Base-by-base conservation (phyloP, 139 green algal genomes). In the Spirogloea muscicola region DNA sequence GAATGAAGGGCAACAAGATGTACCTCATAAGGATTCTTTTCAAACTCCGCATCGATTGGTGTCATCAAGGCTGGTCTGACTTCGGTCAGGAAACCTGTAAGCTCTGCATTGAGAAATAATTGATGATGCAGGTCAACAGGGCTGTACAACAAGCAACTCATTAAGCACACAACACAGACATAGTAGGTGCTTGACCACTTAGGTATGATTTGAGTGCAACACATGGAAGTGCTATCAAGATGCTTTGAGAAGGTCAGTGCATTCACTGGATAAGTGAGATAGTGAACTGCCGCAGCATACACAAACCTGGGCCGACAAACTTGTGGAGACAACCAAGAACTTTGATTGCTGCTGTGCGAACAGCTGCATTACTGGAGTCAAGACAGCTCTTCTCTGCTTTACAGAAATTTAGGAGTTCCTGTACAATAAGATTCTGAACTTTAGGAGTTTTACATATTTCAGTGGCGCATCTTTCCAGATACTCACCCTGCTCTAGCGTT, bases 61-160 rank as follows among this genome's bases (percentile, higher is more conserved):
- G 88, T 84, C 86, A 97, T 91, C 49, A 95, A 84, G 4, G 94
- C 92, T 0, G 93, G 90, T 87, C 98, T 99, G 38, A 98, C 84
- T 49, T 93, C 88, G 3, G 82, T 49, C 5, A 90, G 72, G 18
- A 92, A 82, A 34, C 55, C 27, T 39, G 72, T 87, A 33, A 87
- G 13, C 6, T 82, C 75, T 82, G 74, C 66, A 76, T 25, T 16
- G 18, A 57, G 7, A 25, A 31, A 9, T 38, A 55, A 55, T 21
- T 55, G 46, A 21, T 31, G 21, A 55, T 31, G 21, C 21, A 55
- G 21, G 21, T 31, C 21, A 21, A 55, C 21, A 55, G 21, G 21
- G 21, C 21, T 55, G 46, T 21, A 21, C 46, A 55, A 55, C 21
- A 55, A 55, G 21, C 21, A 55, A 55, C 21, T 21, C 21, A 21